Conservation (phyloP, 2,329 filamentous ascomycete species). For the Cercospora brassicicola region DNA sequence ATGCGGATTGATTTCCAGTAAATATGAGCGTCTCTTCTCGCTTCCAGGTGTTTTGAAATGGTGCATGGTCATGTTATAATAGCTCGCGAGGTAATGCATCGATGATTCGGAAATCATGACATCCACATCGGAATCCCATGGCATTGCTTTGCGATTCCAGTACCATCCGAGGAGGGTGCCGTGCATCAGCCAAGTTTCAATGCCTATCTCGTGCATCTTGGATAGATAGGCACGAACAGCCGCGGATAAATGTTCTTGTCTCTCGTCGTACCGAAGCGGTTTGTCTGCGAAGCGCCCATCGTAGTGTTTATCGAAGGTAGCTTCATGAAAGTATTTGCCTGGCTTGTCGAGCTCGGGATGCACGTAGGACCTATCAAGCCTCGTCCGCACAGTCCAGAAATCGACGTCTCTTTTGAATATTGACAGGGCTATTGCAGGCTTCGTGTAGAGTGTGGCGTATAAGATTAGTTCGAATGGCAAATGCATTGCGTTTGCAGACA, state of each 20-base stretch:
- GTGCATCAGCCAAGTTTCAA: constrained; percentile 65
- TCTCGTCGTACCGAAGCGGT: constrained; percentile 50
- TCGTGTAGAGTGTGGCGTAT: background rate
- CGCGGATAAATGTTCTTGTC: constrained; percentile 50
- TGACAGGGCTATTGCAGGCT: constrained; percentile 11
- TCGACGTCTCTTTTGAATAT: constrained; percentile 41
- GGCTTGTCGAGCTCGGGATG: constrained; percentile 40
- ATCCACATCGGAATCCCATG: constrained; percentile 63
- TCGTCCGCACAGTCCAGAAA: constrained; percentile 48
- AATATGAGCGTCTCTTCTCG: constrained; percentile 42
- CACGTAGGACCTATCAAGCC: constrained; percentile 34
- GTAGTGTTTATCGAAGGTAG: constrained; percentile 57
- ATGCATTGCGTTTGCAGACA: constrained; percentile 9
- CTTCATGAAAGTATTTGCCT: constrained; percentile 55
- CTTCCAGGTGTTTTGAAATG: constrained; percentile 37
- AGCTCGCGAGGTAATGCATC: constrained; percentile 57
- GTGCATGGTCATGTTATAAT: constrained; percentile 64
- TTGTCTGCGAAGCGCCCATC: constrained; percentile 57
- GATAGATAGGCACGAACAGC: constrained; percentile 58
- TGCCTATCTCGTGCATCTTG: constrained; percentile 58
- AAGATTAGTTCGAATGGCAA: constrained; percentile 6
- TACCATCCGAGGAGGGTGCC: constrained; percentile 62
- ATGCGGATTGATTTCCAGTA: constrained; percentile 62
- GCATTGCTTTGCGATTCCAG: constrained; percentile 62
- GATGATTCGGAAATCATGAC: constrained; percentile 58